A percentile compares a stretch with the other conserved stretches of the same genome.
Evolutionary conservation across 371 early-diverging fungal genomes (phyloP).

Genomic region (Mucor plumbeus): DNA sequence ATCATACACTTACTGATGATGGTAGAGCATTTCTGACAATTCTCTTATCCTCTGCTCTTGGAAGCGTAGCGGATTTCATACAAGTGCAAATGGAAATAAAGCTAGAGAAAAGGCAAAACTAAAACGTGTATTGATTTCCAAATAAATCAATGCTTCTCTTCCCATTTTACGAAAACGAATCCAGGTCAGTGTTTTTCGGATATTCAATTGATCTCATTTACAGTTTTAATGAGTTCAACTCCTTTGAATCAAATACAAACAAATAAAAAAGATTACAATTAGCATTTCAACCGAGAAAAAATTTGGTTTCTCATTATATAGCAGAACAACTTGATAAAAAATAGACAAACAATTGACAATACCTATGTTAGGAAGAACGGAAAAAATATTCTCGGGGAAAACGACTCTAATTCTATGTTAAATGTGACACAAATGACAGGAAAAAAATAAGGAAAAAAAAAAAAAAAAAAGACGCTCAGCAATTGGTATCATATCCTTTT

Average conservation of each 20-base stretch:
- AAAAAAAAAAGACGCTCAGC: conserved; percentile 16
- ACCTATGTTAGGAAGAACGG: neutral
- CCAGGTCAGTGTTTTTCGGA: neutral
- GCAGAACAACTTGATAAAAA: neutral
- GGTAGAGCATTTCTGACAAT: conserved; percentile 43
- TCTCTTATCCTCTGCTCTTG: conserved; percentile 42
- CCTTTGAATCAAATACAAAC: neutral
- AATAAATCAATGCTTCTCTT: conserved; percentile 4
- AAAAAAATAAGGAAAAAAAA: conserved; percentile 10
- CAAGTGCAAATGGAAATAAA: conserved; percentile 6
- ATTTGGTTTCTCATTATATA: neutral
- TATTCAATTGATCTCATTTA: neutral
- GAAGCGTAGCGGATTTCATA: conserved; percentile 29
- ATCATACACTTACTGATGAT: conserved; percentile 32
- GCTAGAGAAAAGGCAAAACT: conserved; percentile 11
- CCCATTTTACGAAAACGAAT: neutral
- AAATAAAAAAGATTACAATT: neutral
- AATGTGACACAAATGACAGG: conserved; percentile 19
- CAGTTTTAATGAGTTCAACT: no score
- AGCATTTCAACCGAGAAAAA: neutral
- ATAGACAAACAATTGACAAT: neutral
- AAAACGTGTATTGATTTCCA: conserved; percentile 7
- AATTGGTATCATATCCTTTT: neutral
- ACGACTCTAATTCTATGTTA: neutral
- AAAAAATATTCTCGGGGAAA: conserved; percentile 11